phyloP scores from a whole-genome alignment of 2,329 filamentous ascomycete species.

The Phaeomoniella chlamydospora region DNA sequence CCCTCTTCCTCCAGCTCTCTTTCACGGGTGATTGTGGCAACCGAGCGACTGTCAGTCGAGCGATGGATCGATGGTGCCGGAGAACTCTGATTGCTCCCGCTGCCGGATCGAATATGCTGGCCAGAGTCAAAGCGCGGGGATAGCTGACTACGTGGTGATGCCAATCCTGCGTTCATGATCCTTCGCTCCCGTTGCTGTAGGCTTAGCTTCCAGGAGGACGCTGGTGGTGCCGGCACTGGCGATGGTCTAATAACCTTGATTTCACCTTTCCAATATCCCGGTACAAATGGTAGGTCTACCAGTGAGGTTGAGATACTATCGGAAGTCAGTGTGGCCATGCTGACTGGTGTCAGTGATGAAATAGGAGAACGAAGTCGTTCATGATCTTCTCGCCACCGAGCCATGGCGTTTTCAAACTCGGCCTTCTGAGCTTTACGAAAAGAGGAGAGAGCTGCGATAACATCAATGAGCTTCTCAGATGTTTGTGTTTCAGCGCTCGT shows the following conservation, averaged over 20 bases:
- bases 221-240: conserved; percentile 7
- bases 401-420: conserved; percentile 24
- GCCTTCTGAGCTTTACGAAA: conserved; percentile 39
- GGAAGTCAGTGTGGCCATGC: neutral
- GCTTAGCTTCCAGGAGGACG: neutral
- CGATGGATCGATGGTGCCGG: too few relatives aligned
- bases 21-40: neutral
- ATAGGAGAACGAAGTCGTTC: conserved; percentile 8
- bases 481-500: neutral
- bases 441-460: conserved; percentile 36
- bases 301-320: conserved; percentile 4
- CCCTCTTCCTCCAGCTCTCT: conserved; percentile 14
- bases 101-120: neutral
- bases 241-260: conserved; percentile 40
- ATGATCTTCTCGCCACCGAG: conserved; percentile 9
- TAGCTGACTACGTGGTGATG: neutral
- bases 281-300: conserved; percentile 25
- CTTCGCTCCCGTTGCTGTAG: neutral
- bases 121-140: neutral
- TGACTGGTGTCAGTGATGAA: conserved; percentile 11
- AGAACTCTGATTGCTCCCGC: neutral
- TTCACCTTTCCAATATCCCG: conserved; percentile 46
- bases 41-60: neutral
- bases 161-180: neutral
- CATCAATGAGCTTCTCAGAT: conserved; percentile 25